Conservation (phyloP, 2,329 filamentous ascomycete genomes). For the Penicillium sp. region DNA sequence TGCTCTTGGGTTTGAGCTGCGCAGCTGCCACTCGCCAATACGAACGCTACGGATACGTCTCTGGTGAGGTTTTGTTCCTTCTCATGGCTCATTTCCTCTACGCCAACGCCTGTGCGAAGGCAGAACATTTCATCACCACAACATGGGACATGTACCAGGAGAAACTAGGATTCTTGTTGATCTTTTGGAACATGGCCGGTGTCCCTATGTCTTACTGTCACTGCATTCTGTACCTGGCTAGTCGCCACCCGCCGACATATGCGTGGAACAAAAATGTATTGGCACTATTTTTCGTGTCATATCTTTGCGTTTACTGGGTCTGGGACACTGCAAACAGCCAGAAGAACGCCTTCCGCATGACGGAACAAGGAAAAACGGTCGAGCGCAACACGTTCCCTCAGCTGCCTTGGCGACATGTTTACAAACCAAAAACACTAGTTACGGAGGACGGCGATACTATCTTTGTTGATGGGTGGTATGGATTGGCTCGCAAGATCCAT, state of each 20-base stretch:
- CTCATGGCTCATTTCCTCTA: slow-evolving; percentile 88
- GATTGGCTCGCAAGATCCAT: slow-evolving; percentile 72
- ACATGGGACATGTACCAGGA: slow-evolving; percentile 97
- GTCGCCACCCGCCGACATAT: slow-evolving; percentile 73
- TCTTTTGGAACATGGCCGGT: slow-evolving; percentile 94
- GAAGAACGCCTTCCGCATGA: slow-evolving; percentile 83
- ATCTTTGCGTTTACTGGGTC: slow-evolving; percentile 80
- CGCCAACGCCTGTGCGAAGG: slow-evolving; percentile 86
- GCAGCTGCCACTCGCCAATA: slow-evolving; percentile 74
- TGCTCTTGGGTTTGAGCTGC: slow-evolving; percentile 68
- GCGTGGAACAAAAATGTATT: slow-evolving; percentile 68
- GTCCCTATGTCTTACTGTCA: slow-evolving; percentile 90
- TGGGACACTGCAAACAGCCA: slow-evolving; percentile 91
- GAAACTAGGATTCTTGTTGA: slow-evolving; percentile 95
- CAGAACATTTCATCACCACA: slow-evolving; percentile 81
- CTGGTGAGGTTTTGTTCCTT: slow-evolving; percentile 75
- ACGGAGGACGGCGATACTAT: slow-evolving; percentile 71
- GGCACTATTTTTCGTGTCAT: slow-evolving; percentile 61
- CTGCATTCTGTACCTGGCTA: slow-evolving; percentile 83
- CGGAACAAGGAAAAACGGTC: slow-evolving; percentile 66
- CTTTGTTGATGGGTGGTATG: slow-evolving; percentile 82
- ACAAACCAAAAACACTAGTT: slow-evolving; percentile 74
- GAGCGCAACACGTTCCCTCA: slow-evolving; percentile 80
- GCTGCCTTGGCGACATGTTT: slow-evolving; percentile 76
- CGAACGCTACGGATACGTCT: slow-evolving; percentile 78